A percentile compares a stretch with the other conserved stretches of the same genome.
Conservation (phyloP, 106 monocot genomes). For the Acanthochlamys bracteata region DNA sequence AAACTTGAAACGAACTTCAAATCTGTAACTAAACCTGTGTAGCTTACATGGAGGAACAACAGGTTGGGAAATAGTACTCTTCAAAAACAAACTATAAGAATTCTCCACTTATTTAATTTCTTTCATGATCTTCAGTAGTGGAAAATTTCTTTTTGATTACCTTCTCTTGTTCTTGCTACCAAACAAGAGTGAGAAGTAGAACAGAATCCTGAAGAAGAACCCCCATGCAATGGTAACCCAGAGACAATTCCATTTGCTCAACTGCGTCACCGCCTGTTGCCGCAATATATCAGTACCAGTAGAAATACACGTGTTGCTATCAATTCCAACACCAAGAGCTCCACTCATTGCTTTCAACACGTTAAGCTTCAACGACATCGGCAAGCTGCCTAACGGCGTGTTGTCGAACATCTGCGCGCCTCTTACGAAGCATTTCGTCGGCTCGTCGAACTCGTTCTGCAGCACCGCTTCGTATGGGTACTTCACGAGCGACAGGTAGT, state of each 20-base stretch:
- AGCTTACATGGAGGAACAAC: too few relatives aligned
- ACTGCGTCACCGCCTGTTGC: slow-evolving; percentile 56
- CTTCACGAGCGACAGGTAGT: slow-evolving; percentile 87
- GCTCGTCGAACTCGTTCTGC: slow-evolving; percentile 72
- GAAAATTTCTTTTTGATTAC: slow-evolving; percentile 14
- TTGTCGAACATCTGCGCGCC: slow-evolving; percentile 87
- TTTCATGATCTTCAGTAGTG: too few relatives aligned
- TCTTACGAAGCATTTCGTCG: slow-evolving; percentile 53
- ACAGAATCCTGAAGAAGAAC: slow-evolving; percentile 72
- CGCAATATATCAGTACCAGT: slow-evolving; percentile 45
- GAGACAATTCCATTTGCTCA: slow-evolving; percentile 72
- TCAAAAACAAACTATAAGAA: too few relatives aligned
- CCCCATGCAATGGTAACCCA: slow-evolving; percentile 75
- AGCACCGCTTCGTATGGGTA: slow-evolving; percentile 92
- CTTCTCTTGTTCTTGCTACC: slow-evolving; percentile 88
- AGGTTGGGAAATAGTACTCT: too few relatives aligned
- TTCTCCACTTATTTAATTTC: too few relatives aligned
- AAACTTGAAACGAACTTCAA: too few relatives aligned
- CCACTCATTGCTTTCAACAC: slow-evolving; percentile 43
- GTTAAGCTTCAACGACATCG: slow-evolving; percentile 34
- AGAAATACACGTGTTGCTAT: slow-evolving; percentile 38
- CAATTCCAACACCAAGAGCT: slow-evolving; percentile 35
- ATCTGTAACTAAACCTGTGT: too few relatives aligned
- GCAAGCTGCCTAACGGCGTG: slow-evolving; percentile 46
- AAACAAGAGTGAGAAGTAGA: slow-evolving; percentile 62